Evolutionary conservation across 768 basidiomycete species (phyloP), one percentile per base, ranked within the genome.

Genomic region (Dictyophora rubrovolvata): DNA sequence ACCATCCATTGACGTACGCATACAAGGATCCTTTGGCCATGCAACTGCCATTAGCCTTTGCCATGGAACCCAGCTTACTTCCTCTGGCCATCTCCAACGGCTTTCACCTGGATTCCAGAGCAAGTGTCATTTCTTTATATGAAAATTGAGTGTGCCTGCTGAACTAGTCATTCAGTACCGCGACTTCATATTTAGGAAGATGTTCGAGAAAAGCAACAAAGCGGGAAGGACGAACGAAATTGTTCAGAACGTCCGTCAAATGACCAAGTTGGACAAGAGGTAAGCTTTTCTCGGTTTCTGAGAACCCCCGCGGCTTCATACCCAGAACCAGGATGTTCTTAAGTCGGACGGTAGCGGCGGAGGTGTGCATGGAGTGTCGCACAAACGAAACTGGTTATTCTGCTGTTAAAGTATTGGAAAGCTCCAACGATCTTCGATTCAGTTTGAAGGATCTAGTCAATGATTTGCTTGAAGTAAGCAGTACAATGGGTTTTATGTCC

Each of bases 121-220:
- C 7, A 3, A 28, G 28, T 84, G 70, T 58, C 69, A 62, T 36
- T 21, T 47, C 28, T 28, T 3, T 28, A 28, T 28, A 7, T 28
- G 28, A 28, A 28, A 28, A 2, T 28, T 28, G 52, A 54, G 34
- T 37, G 60, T 54, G 52, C 58, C 53, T 61, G n/a, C 50, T 42
- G 33, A 53, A 23, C 28, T 7, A 28, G 28, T 28, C 28, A 34
- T 56, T 35, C 61, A 89, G 86, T 87, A 89, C 68, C 86, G 87
- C 50, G 83, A 89, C 67, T 90, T 89, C 65, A 83, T 90, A n/a
- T 89, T 90, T 68, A 84, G 88, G 51, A 88, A 88, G 69, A 89
- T 89, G 81, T 89, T 89, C 63, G 86, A 88, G 69, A 80, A 81
- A 62, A 77, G 75, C 21, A 33, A 33, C 33, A 54, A 54, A 59